Base-by-base conservation (phyloP, 805 yeast genomes). In the Saccharomycopsis sp. region DNA sequence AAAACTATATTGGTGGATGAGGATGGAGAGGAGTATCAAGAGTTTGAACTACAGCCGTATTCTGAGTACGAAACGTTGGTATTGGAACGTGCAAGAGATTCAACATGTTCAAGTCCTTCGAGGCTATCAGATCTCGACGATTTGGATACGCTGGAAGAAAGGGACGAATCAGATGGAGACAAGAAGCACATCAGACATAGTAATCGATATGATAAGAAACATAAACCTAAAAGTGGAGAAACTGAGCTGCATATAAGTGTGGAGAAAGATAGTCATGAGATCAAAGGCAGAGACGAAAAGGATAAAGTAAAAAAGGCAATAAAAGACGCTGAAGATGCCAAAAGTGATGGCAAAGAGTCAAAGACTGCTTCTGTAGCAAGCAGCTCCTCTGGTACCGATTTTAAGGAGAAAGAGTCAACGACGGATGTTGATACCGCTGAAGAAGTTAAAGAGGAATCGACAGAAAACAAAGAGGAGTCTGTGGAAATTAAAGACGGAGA, bases 41-140 rank as follows among this genome's bases (percentile, higher is more conserved):
- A 61, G 18, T 61, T 61, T 40, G 55, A 58, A n/a, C 29, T 61
- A 8, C 51, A 41, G 29, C 59, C 59, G 15, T 21, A 34, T 7
- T 16, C 16, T 18, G 63, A 61, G 16, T 58, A 24, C 40, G 41
- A 47, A 24, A 16, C 21, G 14, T 48, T 21, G 12, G 50, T 58
- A 8, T 40, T 34, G 21, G 47, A 53, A 15, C 24, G 24, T 14
- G 61, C 61, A 21, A 55, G 53, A 14, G 60, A 57, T 18, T 57
- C 58, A 8, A 54, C 46, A 2, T 57, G 60, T 24, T 59, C 62
- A 9, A 59, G 62, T 34, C 60, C 60, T 7, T 47, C 56, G 23
- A 44, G 53, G 16, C 41, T 59, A 14, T 53, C 57, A 12, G 59
- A 59, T 41, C 18, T 47, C 15, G 53, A 23, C 15, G 41, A 18